These are phyloP conservation scores for Kazachstania psychrophila DNA, from an alignment of 805 yeast species.

Conservation along the genomic window DNA sequence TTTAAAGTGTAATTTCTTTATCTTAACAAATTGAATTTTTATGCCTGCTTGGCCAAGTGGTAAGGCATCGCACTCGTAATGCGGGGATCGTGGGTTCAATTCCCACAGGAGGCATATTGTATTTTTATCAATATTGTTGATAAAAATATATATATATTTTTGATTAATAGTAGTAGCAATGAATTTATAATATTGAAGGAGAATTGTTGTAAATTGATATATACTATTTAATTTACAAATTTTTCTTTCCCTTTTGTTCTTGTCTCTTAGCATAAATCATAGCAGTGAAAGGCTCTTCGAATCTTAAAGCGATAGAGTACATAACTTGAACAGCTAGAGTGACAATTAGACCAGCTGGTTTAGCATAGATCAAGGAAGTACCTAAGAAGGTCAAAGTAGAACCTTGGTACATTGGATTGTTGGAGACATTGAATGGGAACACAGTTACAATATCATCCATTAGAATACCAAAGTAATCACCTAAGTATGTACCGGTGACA, in stretches of 20 bases:
- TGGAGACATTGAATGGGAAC: slow-evolving; percentile 85
- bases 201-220: too few relatives aligned
- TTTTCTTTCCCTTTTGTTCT: slow-evolving; percentile 14
- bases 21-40: too few relatives aligned
- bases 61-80: slow-evolving; percentile 51
- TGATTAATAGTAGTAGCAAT: not conserved
- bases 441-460: slow-evolving; percentile 84
- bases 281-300: slow-evolving; percentile 96
- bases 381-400: slow-evolving; percentile 85
- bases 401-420: slow-evolving; percentile 97
- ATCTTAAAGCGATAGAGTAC: slow-evolving; percentile 74
- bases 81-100: slow-evolving; percentile 51
- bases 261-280: slow-evolving; percentile 68
- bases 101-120: slow-evolving; percentile 43
- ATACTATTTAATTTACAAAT: too few relatives aligned
- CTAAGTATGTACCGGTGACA: slow-evolving; percentile 90
- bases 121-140: too few relatives aligned
- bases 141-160: not conserved
- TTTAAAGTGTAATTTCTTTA: too few relatives aligned
- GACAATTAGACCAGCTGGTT: slow-evolving; percentile 78
- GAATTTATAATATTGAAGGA: too few relatives aligned
- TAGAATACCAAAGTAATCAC: slow-evolving; percentile 94
- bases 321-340: slow-evolving; percentile 65
- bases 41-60: slow-evolving; percentile 48
- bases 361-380: slow-evolving; percentile 77